Conservation (phyloP, 805 yeast species). For the Nakazawaea laoshanensis region DNA sequence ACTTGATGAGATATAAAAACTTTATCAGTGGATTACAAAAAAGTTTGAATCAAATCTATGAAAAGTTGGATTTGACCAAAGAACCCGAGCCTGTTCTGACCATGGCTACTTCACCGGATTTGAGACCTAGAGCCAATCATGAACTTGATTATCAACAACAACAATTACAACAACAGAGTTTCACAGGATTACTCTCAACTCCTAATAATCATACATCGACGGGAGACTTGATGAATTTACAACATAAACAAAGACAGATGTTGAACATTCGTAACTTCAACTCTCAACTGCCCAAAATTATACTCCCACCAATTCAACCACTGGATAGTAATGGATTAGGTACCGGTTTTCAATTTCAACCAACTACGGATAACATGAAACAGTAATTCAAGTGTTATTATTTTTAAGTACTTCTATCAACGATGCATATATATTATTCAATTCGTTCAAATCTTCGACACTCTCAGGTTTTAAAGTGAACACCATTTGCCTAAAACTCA, state of each 20-base stretch:
- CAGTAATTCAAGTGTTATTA: slow-evolving; percentile 16
- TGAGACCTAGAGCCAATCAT: slow-evolving; percentile 7
- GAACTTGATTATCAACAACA: slow-evolving; percentile 10
- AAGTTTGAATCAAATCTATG: slow-evolving; percentile 7
- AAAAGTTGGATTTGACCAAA: slow-evolving; percentile 3
- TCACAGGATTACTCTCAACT: slow-evolving; percentile 4
- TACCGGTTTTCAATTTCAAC: too few relatives aligned
- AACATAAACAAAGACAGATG: too few relatives aligned
- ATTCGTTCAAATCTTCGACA: slow-evolving; percentile 35
- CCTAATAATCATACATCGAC: slow-evolving; percentile 2
- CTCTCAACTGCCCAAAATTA: slow-evolving; percentile 2
- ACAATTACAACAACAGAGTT: slow-evolving; percentile 11
- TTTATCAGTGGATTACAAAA: slow-evolving; percentile 6
- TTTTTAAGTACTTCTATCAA: slow-evolving; percentile 31
- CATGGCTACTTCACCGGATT: slow-evolving; percentile 7
- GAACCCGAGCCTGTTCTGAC: slow-evolving; percentile 4
- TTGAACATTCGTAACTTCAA: too few relatives aligned
- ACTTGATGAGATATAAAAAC: slow-evolving; percentile 7
- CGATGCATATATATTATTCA: slow-evolving; percentile 34
- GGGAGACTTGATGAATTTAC: slow-evolving; percentile 1
- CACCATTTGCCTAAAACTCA: slow-evolving; percentile 41
- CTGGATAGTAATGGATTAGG: too few relatives aligned
- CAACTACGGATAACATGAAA: not conserved
- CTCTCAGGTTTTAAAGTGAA: slow-evolving; percentile 42
- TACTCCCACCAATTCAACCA: slow-evolving; percentile 4